These are phyloP conservation scores for Lachnellula suecica DNA, from an alignment of 2,329 filamentous ascomycete species.

Conservation along the genomic window DNA sequence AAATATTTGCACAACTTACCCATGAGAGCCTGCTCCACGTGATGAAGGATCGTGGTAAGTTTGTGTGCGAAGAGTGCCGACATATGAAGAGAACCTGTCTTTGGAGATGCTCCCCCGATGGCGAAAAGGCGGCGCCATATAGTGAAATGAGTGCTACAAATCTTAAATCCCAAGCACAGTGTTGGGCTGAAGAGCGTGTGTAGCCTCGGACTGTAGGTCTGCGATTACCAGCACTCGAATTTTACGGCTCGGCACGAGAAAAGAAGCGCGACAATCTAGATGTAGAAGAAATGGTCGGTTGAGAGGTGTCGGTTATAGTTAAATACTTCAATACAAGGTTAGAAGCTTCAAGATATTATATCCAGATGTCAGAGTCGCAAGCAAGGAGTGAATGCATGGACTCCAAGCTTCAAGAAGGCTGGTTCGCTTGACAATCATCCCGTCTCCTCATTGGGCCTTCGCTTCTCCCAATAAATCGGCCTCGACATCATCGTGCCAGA, in stretches of 20 bases:
- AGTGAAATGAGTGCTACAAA: neutral
- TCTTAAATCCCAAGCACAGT: neutral
- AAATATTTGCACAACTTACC: constrained; percentile 42
- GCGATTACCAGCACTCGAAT: too few relatives aligned
- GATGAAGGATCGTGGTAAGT: constrained; percentile 63
- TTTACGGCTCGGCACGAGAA: too few relatives aligned
- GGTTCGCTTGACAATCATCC: neutral
- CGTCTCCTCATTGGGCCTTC: neutral
- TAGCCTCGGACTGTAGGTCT: too few relatives aligned
- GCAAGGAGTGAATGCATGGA: neutral
- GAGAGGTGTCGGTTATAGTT: too few relatives aligned
- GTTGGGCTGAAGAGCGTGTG: neutral
- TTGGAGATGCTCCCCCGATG: constrained; percentile 62
- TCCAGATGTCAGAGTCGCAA: neutral
- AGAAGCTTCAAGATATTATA: too few relatives aligned
- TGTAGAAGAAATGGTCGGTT: too few relatives aligned
- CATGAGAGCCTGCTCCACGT: constrained; percentile 53
- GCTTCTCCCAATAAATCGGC: neutral
- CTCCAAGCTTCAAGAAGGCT: neutral
- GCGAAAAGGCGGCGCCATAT: constrained; percentile 30
- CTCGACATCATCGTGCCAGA: neutral
- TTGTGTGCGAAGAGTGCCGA: constrained; percentile 68
- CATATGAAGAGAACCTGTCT: constrained; percentile 66
- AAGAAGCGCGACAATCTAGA: too few relatives aligned
- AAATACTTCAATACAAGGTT: too few relatives aligned